Percentiles rank a stretch among this genome's conserved stretches.
Conservation (phyloP, 2,329 filamentous ascomycete genomes). For the Hypomyces perniciosus region DNA sequence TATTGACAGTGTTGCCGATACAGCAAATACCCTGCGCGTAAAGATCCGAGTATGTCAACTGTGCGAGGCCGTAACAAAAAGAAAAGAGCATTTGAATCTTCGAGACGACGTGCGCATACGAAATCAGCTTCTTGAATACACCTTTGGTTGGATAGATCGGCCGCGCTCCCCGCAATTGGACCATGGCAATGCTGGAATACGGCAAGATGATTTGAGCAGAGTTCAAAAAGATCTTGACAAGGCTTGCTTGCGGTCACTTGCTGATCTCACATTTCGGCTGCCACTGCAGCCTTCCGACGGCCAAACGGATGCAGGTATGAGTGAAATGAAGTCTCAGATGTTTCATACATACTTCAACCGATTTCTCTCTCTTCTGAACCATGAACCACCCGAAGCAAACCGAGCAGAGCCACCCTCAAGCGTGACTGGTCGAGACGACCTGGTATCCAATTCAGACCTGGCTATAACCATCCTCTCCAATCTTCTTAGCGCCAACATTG, state of each 20-base stretch:
- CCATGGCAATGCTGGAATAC: slow-evolving; percentile 31
- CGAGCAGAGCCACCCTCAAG: slow-evolving; percentile 24
- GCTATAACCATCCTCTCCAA: slow-evolving; percentile 64
- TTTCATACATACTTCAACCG: slow-evolving; percentile 67
- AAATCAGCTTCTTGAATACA: slow-evolving; percentile 62
- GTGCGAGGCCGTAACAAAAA: slow-evolving; percentile 57
- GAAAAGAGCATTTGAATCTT: slow-evolving; percentile 63
- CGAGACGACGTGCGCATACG: slow-evolving; percentile 63
- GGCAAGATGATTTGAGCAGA: slow-evolving; percentile 51
- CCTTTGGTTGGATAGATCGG: slow-evolving; percentile 63
- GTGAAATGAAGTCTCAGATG: slow-evolving; percentile 64
- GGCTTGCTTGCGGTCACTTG: slow-evolving; percentile 59
- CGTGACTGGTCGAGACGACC: slow-evolving; percentile 45
- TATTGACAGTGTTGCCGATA: slow-evolving; percentile 52
- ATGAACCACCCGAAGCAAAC: slow-evolving; percentile 42
- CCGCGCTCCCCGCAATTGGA: slow-evolving; percentile 48
- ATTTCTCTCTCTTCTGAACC: slow-evolving; percentile 59
- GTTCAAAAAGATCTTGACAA: slow-evolving; percentile 61
- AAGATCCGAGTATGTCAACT: slow-evolving; percentile 66
- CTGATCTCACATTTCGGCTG: slow-evolving; percentile 59
- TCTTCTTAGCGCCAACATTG: slow-evolving; percentile 63
- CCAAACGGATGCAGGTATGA: slow-evolving; percentile 59
- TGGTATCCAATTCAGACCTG: slow-evolving; percentile 52
- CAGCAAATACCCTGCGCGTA: slow-evolving; percentile 50
- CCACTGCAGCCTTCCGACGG: slow-evolving; percentile 61